Conservation (phyloP, 2,329 filamentous ascomycete genomes). For the Pyrenochaeta sp. region DNA sequence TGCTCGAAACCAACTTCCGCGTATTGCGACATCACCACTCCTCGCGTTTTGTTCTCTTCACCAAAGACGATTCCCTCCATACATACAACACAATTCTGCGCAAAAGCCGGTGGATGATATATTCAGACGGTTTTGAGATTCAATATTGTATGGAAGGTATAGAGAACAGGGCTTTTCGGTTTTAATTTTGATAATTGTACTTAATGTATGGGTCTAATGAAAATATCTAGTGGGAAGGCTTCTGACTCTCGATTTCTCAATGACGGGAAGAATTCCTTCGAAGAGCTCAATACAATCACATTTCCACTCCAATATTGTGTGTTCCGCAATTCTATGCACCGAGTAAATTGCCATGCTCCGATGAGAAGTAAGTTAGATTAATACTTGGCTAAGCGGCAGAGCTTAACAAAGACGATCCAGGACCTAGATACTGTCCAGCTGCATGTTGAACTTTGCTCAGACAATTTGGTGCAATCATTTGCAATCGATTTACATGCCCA, state of each 20-base stretch:
- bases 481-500: background rate
- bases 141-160: background rate
- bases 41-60: background rate
- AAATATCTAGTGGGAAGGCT: background rate
- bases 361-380: too few relatives aligned
- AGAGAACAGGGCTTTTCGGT: background rate
- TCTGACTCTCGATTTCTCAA: background rate
- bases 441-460: too few relatives aligned
- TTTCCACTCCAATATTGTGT: too few relatives aligned
- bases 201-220: background rate
- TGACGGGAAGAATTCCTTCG: background rate
- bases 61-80: background rate
- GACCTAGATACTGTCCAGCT: too few relatives aligned
- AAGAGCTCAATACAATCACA: background rate
- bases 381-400: too few relatives aligned
- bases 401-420: too few relatives aligned
- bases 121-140: slow-evolving; percentile 1
- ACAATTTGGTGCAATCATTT: background rate
- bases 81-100: background rate
- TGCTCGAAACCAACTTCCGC: background rate
- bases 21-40: background rate
- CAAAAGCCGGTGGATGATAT: background rate
- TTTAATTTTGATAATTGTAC: background rate
- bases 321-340: too few relatives aligned
- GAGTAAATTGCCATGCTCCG: too few relatives aligned